These are phyloP conservation scores for Pythium dissimile DNA, from an alignment of 352 stramenopile species.

Conservation along the genomic window DNA sequence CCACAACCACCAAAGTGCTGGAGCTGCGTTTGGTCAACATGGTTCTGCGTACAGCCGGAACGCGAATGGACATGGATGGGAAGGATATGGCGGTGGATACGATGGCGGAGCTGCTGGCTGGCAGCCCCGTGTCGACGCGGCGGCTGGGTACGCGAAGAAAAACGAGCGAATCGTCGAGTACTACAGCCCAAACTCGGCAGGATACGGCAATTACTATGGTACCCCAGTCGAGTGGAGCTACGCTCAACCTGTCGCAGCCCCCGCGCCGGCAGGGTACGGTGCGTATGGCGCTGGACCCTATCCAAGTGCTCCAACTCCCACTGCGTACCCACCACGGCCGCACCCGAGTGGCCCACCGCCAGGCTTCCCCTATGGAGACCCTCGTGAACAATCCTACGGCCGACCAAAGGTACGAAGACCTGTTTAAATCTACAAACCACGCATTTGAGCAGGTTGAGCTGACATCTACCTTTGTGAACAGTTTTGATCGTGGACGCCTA, in stretches of 20 bases:
- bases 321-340: not conserved
- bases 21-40: not conserved
- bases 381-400: not conserved
- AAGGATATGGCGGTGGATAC: slow-evolving; percentile 9
- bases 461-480: too few relatives aligned
- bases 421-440: not conserved
- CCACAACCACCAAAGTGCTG: not conserved
- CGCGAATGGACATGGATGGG: slow-evolving; percentile 3
- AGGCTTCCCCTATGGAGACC: not conserved
- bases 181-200: slow-evolving; percentile 7
- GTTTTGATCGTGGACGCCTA: too few relatives aligned
- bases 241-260: not conserved
- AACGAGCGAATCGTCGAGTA: slow-evolving; percentile 26
- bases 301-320: not conserved
- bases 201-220: slow-evolving; percentile 16
- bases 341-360: not conserved
- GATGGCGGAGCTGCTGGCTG: not conserved
- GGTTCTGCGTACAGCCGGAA: not conserved
- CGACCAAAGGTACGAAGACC: not conserved
- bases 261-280: slow-evolving; percentile 1
- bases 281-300: slow-evolving; percentile 5
- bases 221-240: not conserved
- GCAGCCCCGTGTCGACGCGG: slow-evolving; percentile 1
- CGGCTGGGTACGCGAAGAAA: slow-evolving; percentile 13
- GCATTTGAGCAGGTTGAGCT: too few relatives aligned